Base-by-base conservation (phyloP, 2,329 filamentous ascomycete genomes). In the Whalleya microplaca region DNA sequence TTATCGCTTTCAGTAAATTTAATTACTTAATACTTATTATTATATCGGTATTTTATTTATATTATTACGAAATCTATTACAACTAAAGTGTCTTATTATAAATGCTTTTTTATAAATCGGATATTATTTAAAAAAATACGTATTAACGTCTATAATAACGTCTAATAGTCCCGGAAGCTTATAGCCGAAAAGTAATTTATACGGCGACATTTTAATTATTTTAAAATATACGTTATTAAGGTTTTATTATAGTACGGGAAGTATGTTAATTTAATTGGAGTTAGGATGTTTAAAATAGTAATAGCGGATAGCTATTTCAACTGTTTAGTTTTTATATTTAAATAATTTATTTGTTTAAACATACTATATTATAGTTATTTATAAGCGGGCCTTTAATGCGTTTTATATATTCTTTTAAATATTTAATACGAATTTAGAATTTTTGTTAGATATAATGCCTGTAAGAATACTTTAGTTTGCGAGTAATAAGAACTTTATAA, bases 231-330 rank as follows among this genome's bases (percentile, higher is more conserved):
- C 14, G 6, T 6, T 45, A 20, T 45, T 45, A 7, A 45, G 21
- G 21, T 45, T 45, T 45, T 45, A 45, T 45, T 45, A 45, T 45
- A 45, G 23, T 9, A 20, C n/a, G 3, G 21, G 21, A 6, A 45
- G 21, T 45, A 45, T 19, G 21, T 45, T 14, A 6, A 45, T 18
- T 20, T 66, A 63, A 20, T 41, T 20, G 23, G 23, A 27, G 9
- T 27, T 9, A 4, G 23, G 23, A 41, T 44, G 19, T 23, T 41
- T 29, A 19, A 16, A 20, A 50, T 29, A 48, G 9, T 27, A 27
- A 27, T 4, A 27, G 9, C 3, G 21, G 18, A 41, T 42, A 1
- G 8, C 16, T 73, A 73, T 52, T 65, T 62, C 7, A 71, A 72
- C 41, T 72, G 65, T 58, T 59, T 45, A 20, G 21, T 19, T 45